These are phyloP conservation scores for Aspergillus calidoustus DNA, from an alignment of 2,329 filamentous ascomycete species.

Conservation along the genomic window DNA sequence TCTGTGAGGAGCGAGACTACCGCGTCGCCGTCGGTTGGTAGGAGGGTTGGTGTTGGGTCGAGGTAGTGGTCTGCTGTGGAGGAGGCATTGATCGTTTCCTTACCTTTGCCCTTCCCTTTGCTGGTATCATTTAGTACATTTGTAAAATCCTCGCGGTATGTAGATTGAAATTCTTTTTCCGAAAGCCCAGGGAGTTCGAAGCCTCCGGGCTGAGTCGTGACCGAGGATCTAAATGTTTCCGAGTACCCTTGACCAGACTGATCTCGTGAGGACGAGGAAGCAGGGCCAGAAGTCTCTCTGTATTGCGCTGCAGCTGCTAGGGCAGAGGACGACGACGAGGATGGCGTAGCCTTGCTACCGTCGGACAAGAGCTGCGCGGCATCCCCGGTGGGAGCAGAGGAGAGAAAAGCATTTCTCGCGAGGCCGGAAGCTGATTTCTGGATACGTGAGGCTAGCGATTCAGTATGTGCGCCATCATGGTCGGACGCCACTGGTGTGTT, in stretches of 20 bases:
- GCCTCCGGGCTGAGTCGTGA: slow-evolving; percentile 19
- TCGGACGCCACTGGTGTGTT: slow-evolving; percentile 4
- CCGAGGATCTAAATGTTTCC: slow-evolving; percentile 31
- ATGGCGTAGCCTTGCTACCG: slow-evolving; percentile 28
- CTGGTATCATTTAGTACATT: background rate
- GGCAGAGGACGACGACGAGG: slow-evolving; percentile 23
- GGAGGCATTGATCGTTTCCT: slow-evolving; percentile 20
- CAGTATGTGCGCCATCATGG: slow-evolving; percentile 20
- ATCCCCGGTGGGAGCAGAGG: slow-evolving; percentile 27
- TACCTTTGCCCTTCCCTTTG: slow-evolving; percentile 16
- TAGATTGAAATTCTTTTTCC: slow-evolving; percentile 30
- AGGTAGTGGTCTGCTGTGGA: background rate
- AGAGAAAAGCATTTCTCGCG: slow-evolving; percentile 36
- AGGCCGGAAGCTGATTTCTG: slow-evolving; percentile 43
- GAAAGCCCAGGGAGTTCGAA: slow-evolving; percentile 25
- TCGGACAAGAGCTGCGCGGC: slow-evolving; percentile 27
- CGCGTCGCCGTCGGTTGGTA: slow-evolving; percentile 45
- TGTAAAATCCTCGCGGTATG: slow-evolving; percentile 17
- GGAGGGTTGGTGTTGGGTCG: slow-evolving; percentile 10
- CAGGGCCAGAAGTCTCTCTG: slow-evolving; percentile 12
- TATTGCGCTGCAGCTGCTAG: slow-evolving; percentile 27
- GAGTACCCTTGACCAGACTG: slow-evolving; percentile 6
- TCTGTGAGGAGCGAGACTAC: slow-evolving; percentile 47
- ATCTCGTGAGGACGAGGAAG: slow-evolving; percentile 18
- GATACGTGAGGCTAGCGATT: slow-evolving; percentile 34